phyloP scores from a whole-genome alignment of 495 filamentous ascomycete species.

The Hyaloscypha bicolor region DNA sequence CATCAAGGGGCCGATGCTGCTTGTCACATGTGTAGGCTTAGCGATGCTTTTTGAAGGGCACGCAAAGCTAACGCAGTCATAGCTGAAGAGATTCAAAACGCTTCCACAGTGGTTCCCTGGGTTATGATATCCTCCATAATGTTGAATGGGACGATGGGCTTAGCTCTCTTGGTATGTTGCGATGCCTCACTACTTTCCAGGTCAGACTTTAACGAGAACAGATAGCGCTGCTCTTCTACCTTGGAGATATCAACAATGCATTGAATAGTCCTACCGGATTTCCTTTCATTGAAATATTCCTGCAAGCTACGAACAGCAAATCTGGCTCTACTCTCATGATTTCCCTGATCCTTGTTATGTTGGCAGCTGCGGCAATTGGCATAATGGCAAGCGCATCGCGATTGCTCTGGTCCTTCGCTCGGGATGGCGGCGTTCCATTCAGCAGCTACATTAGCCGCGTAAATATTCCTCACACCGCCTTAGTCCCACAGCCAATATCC shows the following conservation, averaged over 20 bases:
- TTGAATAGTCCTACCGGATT: conserved; percentile 40
- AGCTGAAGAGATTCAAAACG: conserved; percentile 52
- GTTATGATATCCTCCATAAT: conserved; percentile 47
- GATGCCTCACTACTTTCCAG: neutral
- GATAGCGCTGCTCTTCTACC: conserved; percentile 48
- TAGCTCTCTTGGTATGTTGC: conserved; percentile 39
- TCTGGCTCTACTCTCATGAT: conserved; percentile 46
- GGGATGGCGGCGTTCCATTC: conserved; percentile 55
- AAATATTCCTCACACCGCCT: neutral
- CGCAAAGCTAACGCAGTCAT: too few species aligned
- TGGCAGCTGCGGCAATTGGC: conserved; percentile 45
- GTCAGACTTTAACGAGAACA: neutral
- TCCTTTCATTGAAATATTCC: conserved; percentile 55
- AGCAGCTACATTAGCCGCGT: conserved; percentile 36
- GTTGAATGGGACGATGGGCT: conserved; percentile 37
- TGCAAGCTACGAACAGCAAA: conserved; percentile 41
- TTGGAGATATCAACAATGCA: conserved; percentile 42
- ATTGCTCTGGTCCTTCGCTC: conserved; percentile 56
- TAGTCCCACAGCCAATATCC: neutral
- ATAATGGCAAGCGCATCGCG: conserved; percentile 53
- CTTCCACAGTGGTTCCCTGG: conserved; percentile 45
- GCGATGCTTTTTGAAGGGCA: too few species aligned
- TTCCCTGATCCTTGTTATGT: conserved; percentile 41
- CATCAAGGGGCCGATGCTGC: conserved; percentile 29
- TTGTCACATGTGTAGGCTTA: conserved; percentile 28